These are phyloP conservation scores for Botryotinia globosa DNA, from an alignment of 2,329 filamentous ascomycete species.

Conservation along the genomic window DNA sequence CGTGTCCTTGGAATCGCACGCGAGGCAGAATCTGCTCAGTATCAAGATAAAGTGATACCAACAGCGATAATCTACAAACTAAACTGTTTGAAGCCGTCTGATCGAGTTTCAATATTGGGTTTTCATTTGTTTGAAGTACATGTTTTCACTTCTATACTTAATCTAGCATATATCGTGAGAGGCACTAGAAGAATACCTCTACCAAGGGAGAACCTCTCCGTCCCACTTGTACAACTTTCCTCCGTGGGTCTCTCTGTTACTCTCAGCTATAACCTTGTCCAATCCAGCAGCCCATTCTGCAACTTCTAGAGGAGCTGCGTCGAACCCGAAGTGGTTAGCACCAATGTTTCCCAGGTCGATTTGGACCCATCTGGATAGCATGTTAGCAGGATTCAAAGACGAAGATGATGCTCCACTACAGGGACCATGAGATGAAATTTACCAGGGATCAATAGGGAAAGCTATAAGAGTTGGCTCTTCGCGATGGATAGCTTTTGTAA, in stretches of 20 bases:
- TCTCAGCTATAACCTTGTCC: background rate
- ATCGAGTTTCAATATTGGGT: background rate
- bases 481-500: background rate
- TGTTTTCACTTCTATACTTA: background rate
- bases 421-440: background rate
- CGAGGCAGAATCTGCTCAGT: background rate
- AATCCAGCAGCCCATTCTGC: background rate
- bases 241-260: background rate
- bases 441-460: background rate
- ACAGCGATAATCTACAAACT: background rate
- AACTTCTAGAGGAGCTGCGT: constrained; percentile 21
- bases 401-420: background rate
- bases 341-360: constrained; percentile 30
- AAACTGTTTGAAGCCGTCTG: background rate
- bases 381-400: background rate
- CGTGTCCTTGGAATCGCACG: background rate
- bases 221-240: background rate
- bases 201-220: background rate
- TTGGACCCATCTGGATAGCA: constrained; percentile 34
- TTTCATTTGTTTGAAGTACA: background rate
- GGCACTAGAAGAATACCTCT: background rate
- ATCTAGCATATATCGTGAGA: no score
- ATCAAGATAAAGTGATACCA: background rate
- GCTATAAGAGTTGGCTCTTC: background rate
- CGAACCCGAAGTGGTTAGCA: constrained; percentile 24